Evolutionary conservation across 2,329 filamentous ascomycete genomes (phyloP), one percentile per base, ranked within the genome.

Genomic region (Cyclaneusma minus): DNA sequence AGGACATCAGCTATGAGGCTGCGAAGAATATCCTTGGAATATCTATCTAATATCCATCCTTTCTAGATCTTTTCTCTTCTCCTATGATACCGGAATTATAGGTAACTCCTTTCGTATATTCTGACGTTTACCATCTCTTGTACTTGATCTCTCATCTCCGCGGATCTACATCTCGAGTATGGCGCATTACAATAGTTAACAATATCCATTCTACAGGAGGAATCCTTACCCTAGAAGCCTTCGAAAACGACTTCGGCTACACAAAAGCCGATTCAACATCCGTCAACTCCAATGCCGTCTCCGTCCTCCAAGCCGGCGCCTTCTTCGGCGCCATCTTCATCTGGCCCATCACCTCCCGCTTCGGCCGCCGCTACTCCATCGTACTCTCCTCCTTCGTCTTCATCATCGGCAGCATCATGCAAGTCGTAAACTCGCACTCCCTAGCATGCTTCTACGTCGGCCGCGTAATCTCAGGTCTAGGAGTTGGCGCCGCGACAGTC

Each of bases 221-320:
- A 18, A 55, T 60, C 15, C 46, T 62, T 25, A 58, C 56, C 1
- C 41, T 61, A 8, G 29, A 40, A 15, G 54, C 54, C 4, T 62
- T 59, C 37, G 41, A 54, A 21, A 34, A 45, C 23, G 55, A 57
- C 31, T 60, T 58, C 32, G 33, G 46, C 7, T 60, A 56, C 33
- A 45, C 45, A n/a, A 41, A 44, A 7, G 38, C 40, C 3, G 38
- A 56, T 22, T 45, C 50, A 27, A 58, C 54, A 1, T 47, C 44
- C 3, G 44, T 55, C 33, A 58, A 55, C 31, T 57, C 57, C 4
- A 56, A 62, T 25, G 54, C 56, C 18, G 56, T 62, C 12, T 55
- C 56, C 3, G 55, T 64, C 11, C 59, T 64, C 28, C 60, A 64
- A 33, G 55, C 60, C 6, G 62, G 61, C 13, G 60, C 60, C 17